A percentile compares a stretch with the other conserved stretches of the same genome.
Conservation (phyloP, 2,329 filamentous ascomycete genomes). For the Fusarium lyarnte region DNA sequence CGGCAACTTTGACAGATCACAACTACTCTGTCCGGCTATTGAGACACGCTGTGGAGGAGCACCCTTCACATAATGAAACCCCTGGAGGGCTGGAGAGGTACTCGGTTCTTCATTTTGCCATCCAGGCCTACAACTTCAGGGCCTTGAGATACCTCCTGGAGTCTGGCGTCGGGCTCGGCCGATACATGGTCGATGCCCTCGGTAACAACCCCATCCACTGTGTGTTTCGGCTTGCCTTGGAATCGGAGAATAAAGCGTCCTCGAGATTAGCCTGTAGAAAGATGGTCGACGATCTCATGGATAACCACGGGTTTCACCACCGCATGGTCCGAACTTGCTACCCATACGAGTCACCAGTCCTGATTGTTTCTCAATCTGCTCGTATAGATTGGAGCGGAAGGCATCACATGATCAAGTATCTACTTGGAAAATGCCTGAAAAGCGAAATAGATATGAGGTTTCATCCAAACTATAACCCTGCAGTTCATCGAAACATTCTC, state of each 20-base stretch:
- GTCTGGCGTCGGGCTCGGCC: background rate
- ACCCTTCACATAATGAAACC: background rate
- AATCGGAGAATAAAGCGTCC: background rate
- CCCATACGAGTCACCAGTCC: background rate
- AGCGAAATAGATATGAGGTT: background rate
- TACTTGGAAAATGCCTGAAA: background rate
- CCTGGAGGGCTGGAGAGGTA: background rate
- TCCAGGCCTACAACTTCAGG: background rate
- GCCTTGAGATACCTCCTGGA: background rate
- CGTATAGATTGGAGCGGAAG: background rate
- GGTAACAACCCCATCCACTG: slow-evolving; percentile 7
- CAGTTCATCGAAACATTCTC: background rate
- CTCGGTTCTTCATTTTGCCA: slow-evolving; percentile 8
- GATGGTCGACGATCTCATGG: background rate
- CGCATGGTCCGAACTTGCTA: slow-evolving; percentile 3
- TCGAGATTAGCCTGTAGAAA: background rate
- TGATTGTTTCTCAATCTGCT: background rate
- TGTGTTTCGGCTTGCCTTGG: background rate
- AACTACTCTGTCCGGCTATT: background rate
- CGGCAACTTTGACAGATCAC: background rate
- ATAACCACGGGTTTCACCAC: background rate
- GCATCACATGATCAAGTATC: background rate
- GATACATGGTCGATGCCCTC: background rate
- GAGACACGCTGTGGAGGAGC: background rate
- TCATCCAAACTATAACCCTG: background rate